These are phyloP conservation scores for Micractinium conductrix DNA, from an alignment of 139 green algal genomes.

Conservation along the genomic window DNA sequence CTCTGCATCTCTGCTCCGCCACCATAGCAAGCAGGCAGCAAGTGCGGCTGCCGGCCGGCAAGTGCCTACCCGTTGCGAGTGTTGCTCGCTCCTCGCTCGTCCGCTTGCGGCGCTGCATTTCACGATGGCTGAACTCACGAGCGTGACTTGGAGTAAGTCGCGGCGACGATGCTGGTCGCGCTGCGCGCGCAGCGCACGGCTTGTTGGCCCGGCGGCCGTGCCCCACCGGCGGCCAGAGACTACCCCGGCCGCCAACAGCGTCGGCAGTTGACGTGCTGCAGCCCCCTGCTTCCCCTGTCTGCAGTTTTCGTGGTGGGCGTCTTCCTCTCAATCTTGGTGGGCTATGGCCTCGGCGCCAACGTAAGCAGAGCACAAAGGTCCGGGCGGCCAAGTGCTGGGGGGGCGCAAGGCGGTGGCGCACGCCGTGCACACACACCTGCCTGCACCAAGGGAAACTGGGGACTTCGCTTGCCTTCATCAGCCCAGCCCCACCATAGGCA, in stretches of 20 bases:
- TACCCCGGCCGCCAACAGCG: background rate
- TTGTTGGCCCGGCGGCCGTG: background rate
- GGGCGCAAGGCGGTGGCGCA: background rate
- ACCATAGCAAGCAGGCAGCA: no score
- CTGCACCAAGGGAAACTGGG: background rate
- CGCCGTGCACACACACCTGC: background rate
- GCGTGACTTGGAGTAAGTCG: conserved; percentile 4
- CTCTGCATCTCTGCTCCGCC: no score
- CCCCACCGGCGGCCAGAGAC: background rate
- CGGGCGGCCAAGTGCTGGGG: no score
- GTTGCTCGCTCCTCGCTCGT: no score
- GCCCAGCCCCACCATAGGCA: no score
- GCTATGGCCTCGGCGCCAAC: background rate
- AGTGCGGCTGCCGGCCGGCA: no score
- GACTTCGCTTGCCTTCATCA: background rate
- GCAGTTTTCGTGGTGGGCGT: conserved; percentile 6
- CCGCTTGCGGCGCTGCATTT: no score
- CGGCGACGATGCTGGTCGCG: background rate
- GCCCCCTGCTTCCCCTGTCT: background rate
- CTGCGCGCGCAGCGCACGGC: background rate
- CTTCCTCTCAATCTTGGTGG: background rate
- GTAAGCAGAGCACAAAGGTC: background rate
- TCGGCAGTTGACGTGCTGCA: background rate
- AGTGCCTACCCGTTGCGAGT: no score
- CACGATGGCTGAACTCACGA: no score